Conservation (phyloP, 495 filamentous ascomycete species). For the Xylona heveae region DNA sequence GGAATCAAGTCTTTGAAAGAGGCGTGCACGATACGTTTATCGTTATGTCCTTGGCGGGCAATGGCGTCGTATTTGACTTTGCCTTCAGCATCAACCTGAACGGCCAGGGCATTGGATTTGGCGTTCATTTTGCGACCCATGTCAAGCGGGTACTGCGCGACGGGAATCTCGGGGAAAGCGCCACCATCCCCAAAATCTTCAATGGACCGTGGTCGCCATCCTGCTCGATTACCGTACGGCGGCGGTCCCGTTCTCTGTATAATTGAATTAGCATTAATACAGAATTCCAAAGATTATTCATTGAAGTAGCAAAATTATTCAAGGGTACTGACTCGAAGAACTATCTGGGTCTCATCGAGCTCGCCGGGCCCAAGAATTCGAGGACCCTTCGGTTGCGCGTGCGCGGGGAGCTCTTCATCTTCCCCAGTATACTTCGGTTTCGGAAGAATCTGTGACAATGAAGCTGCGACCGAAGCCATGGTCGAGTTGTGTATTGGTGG, state of each 20-base stretch:
- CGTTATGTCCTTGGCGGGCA: constrained; percentile 70
- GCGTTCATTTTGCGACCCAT: constrained; percentile 64
- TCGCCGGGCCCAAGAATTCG: constrained; percentile 57
- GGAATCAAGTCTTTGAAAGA: constrained; percentile 96
- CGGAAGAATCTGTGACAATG: constrained; percentile 64
- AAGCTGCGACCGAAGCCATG: constrained; percentile 53
- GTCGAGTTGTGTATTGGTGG: no score
- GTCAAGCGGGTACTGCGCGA: constrained; percentile 87
- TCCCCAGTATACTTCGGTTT: constrained; percentile 79
- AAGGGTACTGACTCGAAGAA: constrained; percentile 40
- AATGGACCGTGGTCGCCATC: constrained; percentile 66
- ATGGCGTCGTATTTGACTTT: constrained; percentile 96
- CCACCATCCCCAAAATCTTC: constrained; percentile 96
- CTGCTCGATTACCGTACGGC: constrained; percentile 59
- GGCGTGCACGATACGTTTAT: constrained; percentile 70
- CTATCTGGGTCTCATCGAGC: constrained; percentile 69
- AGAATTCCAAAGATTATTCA: no score
- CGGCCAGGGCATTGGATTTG: constrained; percentile 68
- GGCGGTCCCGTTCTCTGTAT: constrained; percentile 62
- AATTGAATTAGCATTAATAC: background rate
- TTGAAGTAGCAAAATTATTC: no score
- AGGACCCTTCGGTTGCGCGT: constrained; percentile 54
- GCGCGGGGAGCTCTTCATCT: constrained; percentile 54
- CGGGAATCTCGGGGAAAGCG: constrained; percentile 82
- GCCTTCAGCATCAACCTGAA: constrained; percentile 78